These are phyloP conservation scores for Beauveria varroae DNA, from an alignment of 2,329 filamentous ascomycete species.

Conservation along the genomic window DNA sequence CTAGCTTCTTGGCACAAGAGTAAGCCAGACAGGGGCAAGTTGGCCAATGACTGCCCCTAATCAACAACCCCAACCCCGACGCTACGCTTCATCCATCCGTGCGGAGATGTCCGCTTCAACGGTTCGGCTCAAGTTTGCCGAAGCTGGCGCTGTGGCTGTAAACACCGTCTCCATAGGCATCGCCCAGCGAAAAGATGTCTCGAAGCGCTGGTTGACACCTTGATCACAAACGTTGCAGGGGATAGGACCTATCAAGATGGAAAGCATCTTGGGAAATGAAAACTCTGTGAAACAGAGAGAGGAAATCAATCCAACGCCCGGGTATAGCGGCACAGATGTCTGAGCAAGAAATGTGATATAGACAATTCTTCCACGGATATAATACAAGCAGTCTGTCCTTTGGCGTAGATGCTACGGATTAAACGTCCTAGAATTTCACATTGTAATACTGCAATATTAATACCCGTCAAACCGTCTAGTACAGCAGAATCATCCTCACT, in stretches of 20 bases:
- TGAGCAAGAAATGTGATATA: neutral
- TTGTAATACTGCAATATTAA: neutral
- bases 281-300: neutral
- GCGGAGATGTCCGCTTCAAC: neutral
- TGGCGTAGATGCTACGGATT: too few species aligned
- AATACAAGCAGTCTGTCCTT: too few species aligned
- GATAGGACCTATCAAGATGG: neutral
- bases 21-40: neutral
- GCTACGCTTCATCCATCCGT: neutral
- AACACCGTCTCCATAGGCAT: neutral
- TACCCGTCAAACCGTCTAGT: too few species aligned
- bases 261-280: too few species aligned
- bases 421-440: too few species aligned
- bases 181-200: neutral
- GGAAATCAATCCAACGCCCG: too few species aligned
- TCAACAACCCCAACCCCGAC: neutral
- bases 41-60: neutral
- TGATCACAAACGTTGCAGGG: neutral
- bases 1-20: neutral
- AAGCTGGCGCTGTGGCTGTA: constrained; percentile 2
- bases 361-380: neutral
- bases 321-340: neutral
- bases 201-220: neutral
- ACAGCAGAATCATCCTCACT: too few species aligned
- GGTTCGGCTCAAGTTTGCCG: neutral